Base-by-base conservation (phyloP, 148 eudicot genomes). In the Nyssa sinensis region DNA sequence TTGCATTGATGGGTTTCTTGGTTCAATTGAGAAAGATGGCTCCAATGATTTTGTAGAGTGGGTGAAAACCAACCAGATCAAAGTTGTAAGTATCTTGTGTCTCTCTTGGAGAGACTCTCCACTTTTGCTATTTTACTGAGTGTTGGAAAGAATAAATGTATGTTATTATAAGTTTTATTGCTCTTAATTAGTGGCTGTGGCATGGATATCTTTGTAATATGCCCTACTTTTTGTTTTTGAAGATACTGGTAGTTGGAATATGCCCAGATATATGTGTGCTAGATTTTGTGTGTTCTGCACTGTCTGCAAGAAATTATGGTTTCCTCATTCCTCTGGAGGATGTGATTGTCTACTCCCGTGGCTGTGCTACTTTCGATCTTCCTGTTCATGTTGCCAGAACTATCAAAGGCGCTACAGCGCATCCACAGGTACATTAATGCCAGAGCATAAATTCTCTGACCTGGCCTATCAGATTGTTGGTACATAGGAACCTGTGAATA, bases 191-290 rank as follows among this genome's bases (percentile, higher is more conserved):
- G 25, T 23, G 10, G 31, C 30, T 0, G 25, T 23, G 10, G 31
- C 30, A 17, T 30, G 75, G 53, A 35, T 28, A 25, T 24, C 28
- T 29, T 30, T 35, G 21, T 41, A 30, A 25, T 33, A 62, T 41
- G 69, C 39, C 7, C 7, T 49, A 9, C 0, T n/a, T 67, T 81
- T 34, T 67, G 31, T 64, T 70, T 81, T 35, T 75, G 76, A 77
- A 94, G 98, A 77, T 92, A 66, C 68, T 95, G 92, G 97, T 92
- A 55, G 89, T 88, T 14, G 98, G 98, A 27, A 90, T 95, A 75
- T 95, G 98, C 87, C 90, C 98, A 7, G 98, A 95, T 78, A 69
- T 95, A 30, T 95, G 98, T 71, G 97, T 95, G 64, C 82, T 95
- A 24, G 98, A 95, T 78, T 92, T 95, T 49, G 88, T 81, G 14